Percentiles rank a stretch among this genome's conserved stretches.
These are phyloP conservation scores for Oidiodendron maius DNA, from an alignment of 495 filamentous ascomycete genomes.

Conservation along the genomic window DNA sequence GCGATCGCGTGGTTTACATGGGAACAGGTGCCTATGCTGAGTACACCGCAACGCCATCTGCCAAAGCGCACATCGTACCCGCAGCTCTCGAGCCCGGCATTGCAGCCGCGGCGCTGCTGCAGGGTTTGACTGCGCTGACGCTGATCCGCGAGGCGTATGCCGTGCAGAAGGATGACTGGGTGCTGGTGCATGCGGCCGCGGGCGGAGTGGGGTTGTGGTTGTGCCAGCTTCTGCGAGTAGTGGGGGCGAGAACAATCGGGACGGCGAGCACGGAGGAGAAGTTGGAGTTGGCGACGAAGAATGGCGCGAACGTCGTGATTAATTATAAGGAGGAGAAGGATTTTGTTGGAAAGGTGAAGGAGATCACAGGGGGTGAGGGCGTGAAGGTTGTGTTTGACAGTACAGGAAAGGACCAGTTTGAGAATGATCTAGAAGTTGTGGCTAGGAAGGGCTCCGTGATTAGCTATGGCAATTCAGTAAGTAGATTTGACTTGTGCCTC, in stretches of 20 bases:
- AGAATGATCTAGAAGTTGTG: constrained; percentile 69
- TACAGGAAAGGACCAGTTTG: constrained; percentile 84
- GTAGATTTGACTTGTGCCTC: constrained; percentile 3
- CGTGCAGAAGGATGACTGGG: constrained; percentile 72
- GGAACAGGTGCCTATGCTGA: constrained; percentile 64
- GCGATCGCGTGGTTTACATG: constrained; percentile 67
- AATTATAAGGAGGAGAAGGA: constrained; percentile 62
- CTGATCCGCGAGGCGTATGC: constrained; percentile 71
- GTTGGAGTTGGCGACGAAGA: constrained; percentile 55
- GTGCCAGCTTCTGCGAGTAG: constrained; percentile 63
- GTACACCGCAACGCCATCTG: constrained; percentile 58
- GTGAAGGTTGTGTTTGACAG: constrained; percentile 83
- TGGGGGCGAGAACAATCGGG: constrained; percentile 78
- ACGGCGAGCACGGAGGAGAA: constrained; percentile 75
- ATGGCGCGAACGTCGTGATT: constrained; percentile 68
- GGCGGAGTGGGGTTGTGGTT: constrained; percentile 81
- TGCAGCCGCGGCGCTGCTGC: constrained; percentile 66
- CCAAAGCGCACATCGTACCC: constrained; percentile 59
- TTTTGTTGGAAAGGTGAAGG: constrained; percentile 57
- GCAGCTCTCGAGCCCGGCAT: constrained; percentile 50
- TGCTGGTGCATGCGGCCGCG: constrained; percentile 85
- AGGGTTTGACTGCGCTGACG: constrained; percentile 82
- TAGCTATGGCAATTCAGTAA: constrained; percentile 81
- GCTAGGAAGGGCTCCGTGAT: constrained; percentile 79
- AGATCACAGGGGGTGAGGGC: constrained; percentile 65